phyloP scores from a whole-genome alignment of 176 grass and related monocot species.

The Eremochloa ophiuroides region DNA sequence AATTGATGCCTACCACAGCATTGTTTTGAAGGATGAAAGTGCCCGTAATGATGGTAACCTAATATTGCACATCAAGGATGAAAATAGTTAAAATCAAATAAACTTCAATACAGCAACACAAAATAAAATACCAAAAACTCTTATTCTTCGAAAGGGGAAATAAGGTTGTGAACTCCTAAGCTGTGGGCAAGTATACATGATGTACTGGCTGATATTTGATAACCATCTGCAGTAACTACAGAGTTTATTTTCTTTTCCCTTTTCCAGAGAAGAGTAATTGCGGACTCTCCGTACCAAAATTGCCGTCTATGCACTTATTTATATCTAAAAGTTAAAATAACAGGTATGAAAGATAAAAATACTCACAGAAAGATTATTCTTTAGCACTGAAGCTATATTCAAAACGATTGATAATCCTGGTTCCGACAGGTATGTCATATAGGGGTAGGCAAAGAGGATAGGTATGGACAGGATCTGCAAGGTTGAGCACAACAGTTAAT shows the following conservation, averaged over 20 bases:
- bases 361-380: conserved; percentile 53
- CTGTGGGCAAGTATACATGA: neutral
- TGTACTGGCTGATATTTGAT: neutral
- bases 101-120: neutral
- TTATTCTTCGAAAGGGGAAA: neutral
- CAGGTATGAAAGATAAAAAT: neutral
- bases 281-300: neutral
- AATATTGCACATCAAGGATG: neutral
- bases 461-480: conserved; percentile 53
- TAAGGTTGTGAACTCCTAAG: neutral
- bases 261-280: neutral
- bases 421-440: conserved; percentile 53
- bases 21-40: conserved; percentile 61
- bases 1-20: conserved; percentile 42
- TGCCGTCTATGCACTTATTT: neutral
- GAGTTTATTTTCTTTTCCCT: neutral
- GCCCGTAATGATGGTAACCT: conserved; percentile 48
- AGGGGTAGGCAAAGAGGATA: conserved; percentile 65
- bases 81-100: neutral
- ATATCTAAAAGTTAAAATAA: neutral
- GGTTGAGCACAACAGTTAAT: neutral
- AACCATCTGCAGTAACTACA: neutral
- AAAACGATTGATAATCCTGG: conserved; percentile 42
- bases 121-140: neutral
- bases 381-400: conserved; percentile 49